These are phyloP conservation scores for Coccomyxa sp. DNA, from an alignment of 139 green algal species.

Conservation along the genomic window DNA sequence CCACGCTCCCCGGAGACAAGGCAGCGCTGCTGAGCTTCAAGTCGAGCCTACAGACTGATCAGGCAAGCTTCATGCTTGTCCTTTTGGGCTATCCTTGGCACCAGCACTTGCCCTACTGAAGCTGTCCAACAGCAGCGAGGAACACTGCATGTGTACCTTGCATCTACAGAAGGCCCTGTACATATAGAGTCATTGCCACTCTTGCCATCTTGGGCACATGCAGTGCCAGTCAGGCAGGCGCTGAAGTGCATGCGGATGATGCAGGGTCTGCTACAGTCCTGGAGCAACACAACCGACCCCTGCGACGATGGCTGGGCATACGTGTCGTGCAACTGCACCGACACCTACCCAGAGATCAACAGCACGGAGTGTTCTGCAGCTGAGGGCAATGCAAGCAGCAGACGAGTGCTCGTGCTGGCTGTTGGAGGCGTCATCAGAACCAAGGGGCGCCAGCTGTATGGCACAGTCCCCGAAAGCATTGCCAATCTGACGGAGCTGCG, in stretches of 20 bases:
- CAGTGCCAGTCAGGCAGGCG: too few relatives aligned
- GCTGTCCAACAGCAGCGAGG: neutral
- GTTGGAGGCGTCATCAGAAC: slow-evolving; percentile 27
- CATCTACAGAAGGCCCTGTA: too few relatives aligned
- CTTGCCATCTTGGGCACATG: too few relatives aligned
- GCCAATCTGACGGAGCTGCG: slow-evolving; percentile 27
- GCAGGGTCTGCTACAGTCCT: slow-evolving; percentile 24
- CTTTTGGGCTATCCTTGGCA: neutral
- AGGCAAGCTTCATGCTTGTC: neutral
- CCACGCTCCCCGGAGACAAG: slow-evolving; percentile 28
- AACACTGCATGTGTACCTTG: too few relatives aligned
- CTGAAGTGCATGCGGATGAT: too few relatives aligned
- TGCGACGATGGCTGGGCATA: slow-evolving; percentile 32
- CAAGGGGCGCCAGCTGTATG: slow-evolving; percentile 20
- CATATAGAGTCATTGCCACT: too few relatives aligned
- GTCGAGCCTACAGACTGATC: slow-evolving; percentile 7
- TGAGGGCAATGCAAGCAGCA: neutral
- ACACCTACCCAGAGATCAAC: neutral
- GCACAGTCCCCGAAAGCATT: slow-evolving; percentile 16
- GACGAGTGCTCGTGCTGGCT: slow-evolving; percentile 16
- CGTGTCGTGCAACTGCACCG: slow-evolving; percentile 10
- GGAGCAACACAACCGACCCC: slow-evolving; percentile 29
- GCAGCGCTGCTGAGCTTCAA: slow-evolving; percentile 41
- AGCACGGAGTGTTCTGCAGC: neutral
- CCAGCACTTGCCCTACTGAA: neutral